These are phyloP conservation scores for Colletotrichum lentis DNA, from an alignment of 2,329 filamentous ascomycete genomes.

Conservation along the genomic window DNA sequence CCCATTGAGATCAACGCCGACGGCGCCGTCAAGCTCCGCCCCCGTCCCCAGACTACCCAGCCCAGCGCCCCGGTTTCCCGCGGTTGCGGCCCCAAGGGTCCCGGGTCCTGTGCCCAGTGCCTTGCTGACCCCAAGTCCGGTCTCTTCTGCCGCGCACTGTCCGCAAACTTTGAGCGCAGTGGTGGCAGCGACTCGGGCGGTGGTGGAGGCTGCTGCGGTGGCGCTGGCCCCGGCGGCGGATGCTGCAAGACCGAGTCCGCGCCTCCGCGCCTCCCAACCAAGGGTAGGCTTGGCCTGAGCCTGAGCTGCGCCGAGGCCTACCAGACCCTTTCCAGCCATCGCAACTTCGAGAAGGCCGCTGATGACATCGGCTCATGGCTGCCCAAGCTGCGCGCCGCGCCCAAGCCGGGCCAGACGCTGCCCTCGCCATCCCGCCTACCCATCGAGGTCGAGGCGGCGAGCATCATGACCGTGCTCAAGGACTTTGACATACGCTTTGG, in stretches of 20 bases:
- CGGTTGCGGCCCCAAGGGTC: constrained; percentile 71
- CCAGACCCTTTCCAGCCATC: constrained; percentile 79
- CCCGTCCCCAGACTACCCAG: constrained; percentile 44
- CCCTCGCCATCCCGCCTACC: constrained; percentile 56
- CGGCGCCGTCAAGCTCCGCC: constrained; percentile 67
- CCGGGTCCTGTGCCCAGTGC: constrained; percentile 82
- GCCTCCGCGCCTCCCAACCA: constrained; percentile 42
- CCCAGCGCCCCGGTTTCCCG: constrained; percentile 45
- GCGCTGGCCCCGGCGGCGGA: constrained; percentile 65
- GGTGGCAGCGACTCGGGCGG: constrained; percentile 43
- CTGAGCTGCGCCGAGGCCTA: constrained; percentile 80
- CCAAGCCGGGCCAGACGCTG: constrained; percentile 48
- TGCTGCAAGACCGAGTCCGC: constrained; percentile 67
- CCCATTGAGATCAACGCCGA: constrained; percentile 68
- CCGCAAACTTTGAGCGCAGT: constrained; percentile 66
- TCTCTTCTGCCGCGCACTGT: constrained; percentile 82
- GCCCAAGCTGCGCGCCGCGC: constrained; percentile 72
- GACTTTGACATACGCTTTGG: constrained; percentile 81
- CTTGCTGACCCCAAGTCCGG: constrained; percentile 79
- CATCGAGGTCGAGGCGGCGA: constrained; percentile 82
- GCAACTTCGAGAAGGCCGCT: constrained; percentile 76
- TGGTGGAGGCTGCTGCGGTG: constrained; percentile 65
- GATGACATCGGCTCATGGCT: constrained; percentile 81
- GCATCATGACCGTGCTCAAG: constrained; percentile 85
- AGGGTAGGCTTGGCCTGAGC: constrained; percentile 59